Evolutionary conservation across 371 early-diverging fungal genomes (phyloP).

Genomic region (Nematocida sp.): DNA sequence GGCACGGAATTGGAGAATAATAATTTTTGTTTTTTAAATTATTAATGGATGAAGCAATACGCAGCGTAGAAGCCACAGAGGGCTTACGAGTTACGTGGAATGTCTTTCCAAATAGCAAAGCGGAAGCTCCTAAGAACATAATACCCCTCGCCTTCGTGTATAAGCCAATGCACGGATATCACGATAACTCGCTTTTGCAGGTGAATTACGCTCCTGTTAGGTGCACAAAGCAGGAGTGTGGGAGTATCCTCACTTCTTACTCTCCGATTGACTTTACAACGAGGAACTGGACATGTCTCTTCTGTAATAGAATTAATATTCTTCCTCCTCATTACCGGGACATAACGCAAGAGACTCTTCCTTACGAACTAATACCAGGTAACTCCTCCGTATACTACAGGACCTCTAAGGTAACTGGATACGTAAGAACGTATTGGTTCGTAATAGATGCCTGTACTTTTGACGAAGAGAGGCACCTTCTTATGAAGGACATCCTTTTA

Average conservation of each 20-base stretch:
- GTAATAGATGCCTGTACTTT: slow-evolving; percentile 88
- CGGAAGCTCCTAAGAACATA: slow-evolving; percentile 83
- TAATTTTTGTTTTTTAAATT: slow-evolving; percentile 51
- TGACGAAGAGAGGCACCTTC: slow-evolving; percentile 84
- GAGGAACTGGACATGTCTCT: slow-evolving; percentile 95
- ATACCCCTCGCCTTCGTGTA: slow-evolving; percentile 90
- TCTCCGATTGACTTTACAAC: slow-evolving; percentile 86
- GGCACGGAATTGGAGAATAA: too few species aligned
- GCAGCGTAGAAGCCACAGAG: slow-evolving; percentile 67
- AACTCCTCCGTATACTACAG: slow-evolving; percentile 94
- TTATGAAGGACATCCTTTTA: slow-evolving; percentile 83
- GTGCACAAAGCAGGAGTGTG: slow-evolving; percentile 36
- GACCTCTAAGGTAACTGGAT: slow-evolving; percentile 71
- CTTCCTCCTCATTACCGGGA: slow-evolving; percentile 96
- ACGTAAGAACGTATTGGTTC: slow-evolving; percentile 88
- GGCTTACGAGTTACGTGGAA: slow-evolving; percentile 88
- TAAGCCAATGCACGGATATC: slow-evolving; percentile 73
- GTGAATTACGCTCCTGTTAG: slow-evolving; percentile 27
- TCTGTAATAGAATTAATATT: slow-evolving; percentile 89
- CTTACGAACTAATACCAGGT: slow-evolving; percentile 84
- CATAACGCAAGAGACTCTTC: slow-evolving; percentile 83
- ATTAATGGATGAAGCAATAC: slow-evolving; percentile 64
- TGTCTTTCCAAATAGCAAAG: slow-evolving; percentile 83
- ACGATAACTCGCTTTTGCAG: slow-evolving; percentile 72
- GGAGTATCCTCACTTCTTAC: slow-evolving; percentile 87